These are phyloP conservation scores for Phyllachora maydis DNA, from an alignment of 2,329 filamentous ascomycete genomes.

Conservation along the genomic window DNA sequence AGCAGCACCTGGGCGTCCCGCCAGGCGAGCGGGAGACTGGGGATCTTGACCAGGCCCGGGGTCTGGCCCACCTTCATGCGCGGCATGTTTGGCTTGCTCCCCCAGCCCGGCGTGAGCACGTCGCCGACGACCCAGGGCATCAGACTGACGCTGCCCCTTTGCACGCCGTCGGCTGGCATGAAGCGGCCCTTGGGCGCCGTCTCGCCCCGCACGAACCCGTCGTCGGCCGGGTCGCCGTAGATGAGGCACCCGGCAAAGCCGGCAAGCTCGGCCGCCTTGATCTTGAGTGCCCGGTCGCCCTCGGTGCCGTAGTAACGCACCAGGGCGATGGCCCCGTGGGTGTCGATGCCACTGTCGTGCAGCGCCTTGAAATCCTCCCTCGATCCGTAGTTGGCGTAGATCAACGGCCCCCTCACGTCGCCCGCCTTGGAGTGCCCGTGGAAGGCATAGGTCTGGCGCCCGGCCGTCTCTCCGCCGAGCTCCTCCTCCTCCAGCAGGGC, in stretches of 20 bases:
- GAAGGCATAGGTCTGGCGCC: slow-evolving; percentile 57
- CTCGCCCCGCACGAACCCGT: slow-evolving; percentile 56
- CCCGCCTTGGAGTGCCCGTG: slow-evolving; percentile 79
- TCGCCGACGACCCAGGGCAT: slow-evolving; percentile 75
- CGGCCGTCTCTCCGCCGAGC: slow-evolving; percentile 38
- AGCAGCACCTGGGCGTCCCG: slow-evolving; percentile 68
- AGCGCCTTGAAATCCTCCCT: slow-evolving; percentile 63
- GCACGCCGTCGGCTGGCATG: slow-evolving; percentile 66
- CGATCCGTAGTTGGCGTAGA: slow-evolving; percentile 87
- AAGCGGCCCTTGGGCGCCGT: slow-evolving; percentile 58
- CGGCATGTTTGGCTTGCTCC: slow-evolving; percentile 41
- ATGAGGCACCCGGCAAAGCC: slow-evolving; percentile 78
- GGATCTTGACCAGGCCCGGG: slow-evolving; percentile 58
- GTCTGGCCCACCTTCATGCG: slow-evolving; percentile 51
- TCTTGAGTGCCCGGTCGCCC: slow-evolving; percentile 54
- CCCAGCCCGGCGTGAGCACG: slow-evolving; percentile 76
- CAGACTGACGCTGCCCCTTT: slow-evolving; percentile 62
- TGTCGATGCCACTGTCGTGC: slow-evolving; percentile 47
- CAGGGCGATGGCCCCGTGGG: slow-evolving; percentile 64
- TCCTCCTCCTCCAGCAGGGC: slow-evolving; percentile 68
- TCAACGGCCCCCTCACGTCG: slow-evolving; percentile 64
- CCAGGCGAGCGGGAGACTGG: slow-evolving; percentile 79
- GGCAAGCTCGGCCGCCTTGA: slow-evolving; percentile 74
- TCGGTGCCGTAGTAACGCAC: slow-evolving; percentile 65
- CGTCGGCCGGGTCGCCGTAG: slow-evolving; percentile 76